These are phyloP conservation scores for Cucurbita pepo DNA, from an alignment of 306 rosid genomes.

Conservation along the genomic window DNA sequence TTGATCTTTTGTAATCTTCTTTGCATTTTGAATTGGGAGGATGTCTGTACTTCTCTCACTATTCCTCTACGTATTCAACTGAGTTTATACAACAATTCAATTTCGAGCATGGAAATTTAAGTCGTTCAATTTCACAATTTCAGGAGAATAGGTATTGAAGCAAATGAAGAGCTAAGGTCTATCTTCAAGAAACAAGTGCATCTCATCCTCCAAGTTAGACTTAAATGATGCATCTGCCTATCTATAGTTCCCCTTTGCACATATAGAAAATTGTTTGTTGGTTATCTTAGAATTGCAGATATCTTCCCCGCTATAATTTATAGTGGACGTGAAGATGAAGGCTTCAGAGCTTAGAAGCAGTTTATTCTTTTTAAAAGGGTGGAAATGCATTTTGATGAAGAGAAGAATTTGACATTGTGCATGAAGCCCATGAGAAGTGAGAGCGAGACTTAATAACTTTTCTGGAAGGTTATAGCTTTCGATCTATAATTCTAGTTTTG, in stretches of 20 bases:
- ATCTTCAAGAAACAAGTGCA: constrained; percentile 81
- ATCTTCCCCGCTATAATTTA: not conserved
- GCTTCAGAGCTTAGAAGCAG: not conserved
- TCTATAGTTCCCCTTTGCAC: not conserved
- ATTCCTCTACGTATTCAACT: not conserved
- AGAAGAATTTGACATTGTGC: not conserved
- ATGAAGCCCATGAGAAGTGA: not conserved
- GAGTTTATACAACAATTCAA: not conserved
- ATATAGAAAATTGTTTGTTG: not conserved
- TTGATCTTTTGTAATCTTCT: not conserved
- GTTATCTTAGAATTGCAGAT: not conserved
- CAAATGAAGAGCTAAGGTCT: constrained; percentile 86
- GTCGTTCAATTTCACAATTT: not conserved
- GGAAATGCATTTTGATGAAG: not conserved
- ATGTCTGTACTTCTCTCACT: not conserved
- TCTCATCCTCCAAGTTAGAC: constrained; percentile 75
- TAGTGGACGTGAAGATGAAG: not conserved
- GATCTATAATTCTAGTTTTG: not conserved
- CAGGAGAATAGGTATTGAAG: constrained; percentile 96
- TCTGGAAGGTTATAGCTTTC: not conserved
- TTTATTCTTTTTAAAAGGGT: not conserved
- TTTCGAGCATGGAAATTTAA: not conserved
- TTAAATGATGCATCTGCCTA: constrained; percentile 23
- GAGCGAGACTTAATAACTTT: not conserved
- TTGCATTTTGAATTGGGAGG: not conserved